phyloP scores from a whole-genome alignment of 179 eudicot species.

The Monotropa hypopitys region DNA sequence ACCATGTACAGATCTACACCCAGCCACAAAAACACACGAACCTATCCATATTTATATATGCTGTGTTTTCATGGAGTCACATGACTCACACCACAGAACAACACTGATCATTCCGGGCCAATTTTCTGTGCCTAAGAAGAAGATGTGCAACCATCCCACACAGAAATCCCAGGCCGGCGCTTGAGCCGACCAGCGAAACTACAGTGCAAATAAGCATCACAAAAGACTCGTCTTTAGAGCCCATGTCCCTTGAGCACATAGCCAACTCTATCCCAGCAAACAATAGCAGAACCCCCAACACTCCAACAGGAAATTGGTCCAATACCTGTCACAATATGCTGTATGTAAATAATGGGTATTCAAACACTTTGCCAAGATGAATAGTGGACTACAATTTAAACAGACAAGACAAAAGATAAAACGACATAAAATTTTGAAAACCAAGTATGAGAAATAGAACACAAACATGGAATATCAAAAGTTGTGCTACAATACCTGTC shows the following conservation, averaged over 20 bases:
- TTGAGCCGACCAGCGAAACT: slow-evolving; percentile 61
- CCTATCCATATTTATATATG: too few relatives aligned
- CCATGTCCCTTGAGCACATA: slow-evolving; percentile 77
- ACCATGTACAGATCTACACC: too few relatives aligned
- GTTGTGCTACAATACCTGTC: too few relatives aligned
- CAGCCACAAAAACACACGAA: too few relatives aligned
- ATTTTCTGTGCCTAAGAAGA: slow-evolving; percentile 39
- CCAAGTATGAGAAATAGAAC: too few relatives aligned
- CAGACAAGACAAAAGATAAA: too few relatives aligned
- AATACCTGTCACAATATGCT: slow-evolving; percentile 26
- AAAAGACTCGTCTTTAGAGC: slow-evolving; percentile 46
- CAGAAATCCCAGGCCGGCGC: slow-evolving; percentile 66
- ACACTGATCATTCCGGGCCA: slow-evolving; percentile 21
- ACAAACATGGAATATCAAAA: too few relatives aligned
- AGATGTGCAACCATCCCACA: slow-evolving; percentile 56
- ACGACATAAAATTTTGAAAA: too few relatives aligned
- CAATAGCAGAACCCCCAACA: slow-evolving; percentile 62
- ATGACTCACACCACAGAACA: slow-evolving; percentile 10
- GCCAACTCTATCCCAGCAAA: slow-evolving; percentile 87
- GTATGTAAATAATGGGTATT: too few relatives aligned
- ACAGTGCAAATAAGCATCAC: slow-evolving; percentile 64
- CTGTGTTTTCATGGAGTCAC: too few relatives aligned
- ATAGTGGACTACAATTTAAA: too few relatives aligned
- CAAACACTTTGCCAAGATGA: too few relatives aligned
- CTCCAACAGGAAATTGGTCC: slow-evolving; percentile 66